Base-by-base conservation (phyloP, 371 early-diverging fungal species). In the Syncephalis plumigaleata region DNA sequence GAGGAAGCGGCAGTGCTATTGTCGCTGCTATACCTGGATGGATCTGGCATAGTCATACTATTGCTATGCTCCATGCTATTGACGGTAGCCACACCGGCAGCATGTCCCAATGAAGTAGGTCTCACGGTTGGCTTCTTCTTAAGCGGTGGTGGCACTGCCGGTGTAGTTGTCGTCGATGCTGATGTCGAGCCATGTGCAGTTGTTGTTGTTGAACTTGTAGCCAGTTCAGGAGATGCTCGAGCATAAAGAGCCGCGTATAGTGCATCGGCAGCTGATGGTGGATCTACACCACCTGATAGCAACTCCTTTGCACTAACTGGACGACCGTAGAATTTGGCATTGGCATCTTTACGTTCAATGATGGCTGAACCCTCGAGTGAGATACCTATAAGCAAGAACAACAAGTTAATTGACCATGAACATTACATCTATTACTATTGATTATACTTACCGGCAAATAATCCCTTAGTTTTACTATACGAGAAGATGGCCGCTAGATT, bases 341-440 rank as follows among this genome's bases (percentile, higher is more conserved):
- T 93, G 18, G 91, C 85, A 51, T 90, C 96, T 58, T 81, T 86
- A 45, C 94, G 75, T 55, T 91, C 87, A 5, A 91, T 45, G 51
- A 95, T 80, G n/a, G 87, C 86, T 0, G 91, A 81, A 3, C 96
- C 94, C 62, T 95, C 96, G 23, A 93, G 61, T n/a, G 91, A 91
- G 0, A 95, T 77, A 15, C 95, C 82, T 65, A 47, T 23, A 45
- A 13, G 4, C 27, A 15, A n/a, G n/a, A n/a, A n/a, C n/a, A n/a
- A 38, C 16, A 45, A 38, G 36, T 37, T 31, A 25, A n/a, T 36
- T 16, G 36, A 27, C 13, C 26, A 31, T 18, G 36, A 42, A 9
- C 22, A 13, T 21, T 17, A 5, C 3, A 36, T 18, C 4, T n/a
- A n/a, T n/a, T n/a, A 25, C 18, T 31, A 21, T 36, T 20, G 36